Evolutionary conservation across 805 yeast species (phyloP), one percentile per base, ranked within the genome.

Genomic region (Brettanomyces bruxellensis): DNA sequence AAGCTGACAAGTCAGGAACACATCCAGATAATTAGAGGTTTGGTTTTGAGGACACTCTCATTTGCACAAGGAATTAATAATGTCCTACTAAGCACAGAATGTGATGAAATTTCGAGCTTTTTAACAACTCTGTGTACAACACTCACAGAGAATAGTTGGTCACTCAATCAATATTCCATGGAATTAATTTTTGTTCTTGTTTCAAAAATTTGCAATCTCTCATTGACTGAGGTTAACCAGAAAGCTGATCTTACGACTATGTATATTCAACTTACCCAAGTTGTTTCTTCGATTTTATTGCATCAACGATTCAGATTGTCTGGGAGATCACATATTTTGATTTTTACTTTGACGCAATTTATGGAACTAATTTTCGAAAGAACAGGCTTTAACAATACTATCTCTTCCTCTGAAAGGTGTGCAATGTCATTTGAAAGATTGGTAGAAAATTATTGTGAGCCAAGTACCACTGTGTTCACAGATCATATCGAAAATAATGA

Each of bases 401-500:
- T 54, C 32, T 46, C 55, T 22, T 28, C 38, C 0, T 57, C 67
- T 12, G 49, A 51, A 13, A 59, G 56, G 7, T 67, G 79, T 25
- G 83, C 81, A 0, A 55, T 64, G 11, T 61, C 81, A 3, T 73
- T 68, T 45, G 61, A 83, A 5, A 73, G 96, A 53, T 64, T 86
- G 18, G 59, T 88, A 41, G 67, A 72, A 23, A 83, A 83, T 54
- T 65, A 84, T 34, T 86, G 95, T 66, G 95, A 86, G 54, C 95
- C 95, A 3, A 69, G 75, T 8, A 61, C 66, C 42, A 55, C 64
- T 30, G 40, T 7, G 5, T 7, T 40, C 13, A 34, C 32, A 4
- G 35, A 43, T 5, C 38, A 42, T 18, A 39, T 48, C 8, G 43
- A 50, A 2, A 50, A 61, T 40, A 28, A 22, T 22, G 45, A 42